Conservation (phyloP, 495 filamentous ascomycete genomes). For the Physcia stellaris region DNA sequence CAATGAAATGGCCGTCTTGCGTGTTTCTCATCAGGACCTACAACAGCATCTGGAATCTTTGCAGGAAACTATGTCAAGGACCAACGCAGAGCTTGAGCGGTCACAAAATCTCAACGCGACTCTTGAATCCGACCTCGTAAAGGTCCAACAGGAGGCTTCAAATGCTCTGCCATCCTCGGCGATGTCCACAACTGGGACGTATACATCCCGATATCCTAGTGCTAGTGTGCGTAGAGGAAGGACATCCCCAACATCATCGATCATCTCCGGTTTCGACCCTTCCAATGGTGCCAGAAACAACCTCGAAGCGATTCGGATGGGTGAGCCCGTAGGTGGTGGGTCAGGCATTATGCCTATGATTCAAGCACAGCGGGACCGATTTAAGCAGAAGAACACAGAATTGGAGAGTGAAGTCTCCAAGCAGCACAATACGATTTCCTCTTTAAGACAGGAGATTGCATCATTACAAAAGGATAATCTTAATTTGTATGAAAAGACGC, state of each 20-base stretch:
- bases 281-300: conserved; percentile 34
- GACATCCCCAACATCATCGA: conserved; percentile 89
- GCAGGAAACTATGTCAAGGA: conserved; percentile 69
- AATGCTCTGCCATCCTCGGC: conserved; percentile 75
- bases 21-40: conserved; percentile 89
- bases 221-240: conserved; percentile 55
- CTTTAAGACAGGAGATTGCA: conserved; percentile 79
- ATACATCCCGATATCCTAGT: conserved; percentile 67
- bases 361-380: conserved; percentile 91
- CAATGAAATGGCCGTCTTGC: conserved; percentile 81
- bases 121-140: conserved; percentile 82
- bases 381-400: conserved; percentile 89
- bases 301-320: conserved; percentile 45
- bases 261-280: conserved; percentile 88
- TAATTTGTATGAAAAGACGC: conserved; percentile 92
- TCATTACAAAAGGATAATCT: conserved; percentile 94
- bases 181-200: conserved; percentile 87
- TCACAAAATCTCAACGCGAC: conserved; percentile 72
- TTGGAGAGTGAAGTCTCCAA: conserved; percentile 85
- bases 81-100: conserved; percentile 76
- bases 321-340: conserved; percentile 65
- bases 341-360: conserved; percentile 96
- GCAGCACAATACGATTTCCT: conserved; percentile 64
- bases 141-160: conserved; percentile 69
- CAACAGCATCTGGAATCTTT: conserved; percentile 66